phyloP scores from a whole-genome alignment of 257 asterid species.

The Nemophila menziesii region DNA sequence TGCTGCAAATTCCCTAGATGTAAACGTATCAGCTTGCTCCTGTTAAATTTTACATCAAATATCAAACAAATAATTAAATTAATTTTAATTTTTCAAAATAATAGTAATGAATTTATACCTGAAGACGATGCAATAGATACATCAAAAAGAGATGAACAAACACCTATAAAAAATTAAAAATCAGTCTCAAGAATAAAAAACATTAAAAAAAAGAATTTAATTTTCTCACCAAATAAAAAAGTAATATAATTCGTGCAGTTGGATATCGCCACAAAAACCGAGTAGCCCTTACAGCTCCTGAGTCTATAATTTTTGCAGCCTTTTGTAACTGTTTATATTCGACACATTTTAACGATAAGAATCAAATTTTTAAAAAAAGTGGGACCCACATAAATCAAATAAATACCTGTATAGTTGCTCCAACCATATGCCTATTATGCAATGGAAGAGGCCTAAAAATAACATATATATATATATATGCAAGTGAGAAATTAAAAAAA shows the following conservation, averaged over 20 bases:
- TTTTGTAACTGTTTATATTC: constrained; percentile 88
- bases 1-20: constrained; percentile 74
- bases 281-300: constrained; percentile 96
- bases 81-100: constrained; percentile 6
- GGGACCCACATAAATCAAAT: constrained; percentile 5
- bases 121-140: constrained; percentile 97
- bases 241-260: constrained; percentile 74
- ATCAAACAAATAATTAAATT: constrained; percentile 6
- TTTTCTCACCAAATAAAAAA: constrained; percentile 79
- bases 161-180: constrained; percentile 49
- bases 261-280: constrained; percentile 98
- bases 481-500: too few species aligned
- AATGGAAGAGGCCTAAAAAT: constrained; percentile 92
- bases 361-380: not conserved
- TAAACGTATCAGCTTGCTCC: constrained; percentile 83
- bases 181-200: constrained; percentile 1
- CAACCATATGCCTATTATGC: constrained; percentile 83
- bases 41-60: constrained; percentile 26
- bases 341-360: constrained; percentile 3
- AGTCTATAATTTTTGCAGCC: constrained; percentile 86
- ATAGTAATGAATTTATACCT: constrained; percentile 35
- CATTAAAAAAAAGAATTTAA: constrained; percentile 2
- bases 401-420: constrained; percentile 75
- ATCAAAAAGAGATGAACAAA: constrained; percentile 98
- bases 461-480: too few species aligned